A percentile compares a stretch with the other conserved stretches of the same genome.
phyloP scores from a whole-genome alignment of 805 yeast genomes.

The Sungouiella blattae region DNA sequence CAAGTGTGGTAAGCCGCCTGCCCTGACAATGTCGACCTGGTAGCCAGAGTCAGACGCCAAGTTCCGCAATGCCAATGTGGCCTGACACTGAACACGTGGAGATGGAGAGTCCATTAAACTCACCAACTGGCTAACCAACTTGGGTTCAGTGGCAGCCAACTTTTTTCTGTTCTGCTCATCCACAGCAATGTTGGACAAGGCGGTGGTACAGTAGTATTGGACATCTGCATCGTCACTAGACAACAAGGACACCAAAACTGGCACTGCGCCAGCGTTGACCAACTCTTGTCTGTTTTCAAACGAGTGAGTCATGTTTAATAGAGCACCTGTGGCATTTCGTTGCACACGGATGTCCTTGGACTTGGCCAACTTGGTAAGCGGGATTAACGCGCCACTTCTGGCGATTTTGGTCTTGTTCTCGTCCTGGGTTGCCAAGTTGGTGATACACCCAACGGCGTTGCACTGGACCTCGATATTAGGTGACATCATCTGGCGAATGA shows the following conservation, averaged over 20 bases:
- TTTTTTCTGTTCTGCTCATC: constrained; percentile 88
- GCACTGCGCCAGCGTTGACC: constrained; percentile 97
- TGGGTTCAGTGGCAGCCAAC: constrained; percentile 88
- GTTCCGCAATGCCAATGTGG: constrained; percentile 92
- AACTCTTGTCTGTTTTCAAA: constrained; percentile 94
- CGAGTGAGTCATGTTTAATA: constrained; percentile 96
- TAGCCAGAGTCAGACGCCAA: constrained; percentile 94
- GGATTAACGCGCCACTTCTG: constrained; percentile 90
- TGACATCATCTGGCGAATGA: constrained; percentile 96
- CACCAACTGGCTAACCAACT: constrained; percentile 82
- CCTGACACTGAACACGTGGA: constrained; percentile 97
- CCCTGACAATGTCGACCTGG: constrained; percentile 92
- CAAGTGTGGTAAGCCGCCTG: constrained; percentile 91
- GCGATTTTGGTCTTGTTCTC: constrained; percentile 96
- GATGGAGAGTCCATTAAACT: constrained; percentile 88
- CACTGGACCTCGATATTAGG: constrained; percentile 97
- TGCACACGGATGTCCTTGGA: constrained; percentile 94
- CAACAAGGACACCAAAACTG: constrained; percentile 84
- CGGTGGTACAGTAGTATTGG: constrained; percentile 97
- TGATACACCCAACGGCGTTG: constrained; percentile 98
- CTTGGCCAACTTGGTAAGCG: constrained; percentile 90
- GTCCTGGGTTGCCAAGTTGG: constrained; percentile 96
- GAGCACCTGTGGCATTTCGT: constrained; percentile 97
- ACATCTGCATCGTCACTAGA: constrained; percentile 92
- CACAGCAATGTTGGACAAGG: constrained; percentile 93